A percentile compares a stretch with the other conserved stretches of the same genome.
phyloP scores from a whole-genome alignment of 768 basidiomycete genomes.

The Suillus brevipes region DNA sequence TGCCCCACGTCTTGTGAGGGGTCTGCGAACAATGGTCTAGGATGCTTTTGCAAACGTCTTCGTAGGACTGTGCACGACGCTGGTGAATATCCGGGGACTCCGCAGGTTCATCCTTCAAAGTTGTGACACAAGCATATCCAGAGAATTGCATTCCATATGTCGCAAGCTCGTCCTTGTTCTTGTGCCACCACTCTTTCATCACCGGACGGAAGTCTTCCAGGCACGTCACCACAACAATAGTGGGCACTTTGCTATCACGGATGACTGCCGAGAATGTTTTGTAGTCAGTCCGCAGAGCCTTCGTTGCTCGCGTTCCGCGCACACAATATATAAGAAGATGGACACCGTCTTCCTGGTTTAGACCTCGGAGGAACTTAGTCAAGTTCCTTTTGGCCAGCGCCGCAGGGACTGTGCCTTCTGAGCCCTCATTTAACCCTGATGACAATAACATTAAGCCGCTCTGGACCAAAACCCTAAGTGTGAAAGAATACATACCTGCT shows the following conservation, averaged over 20 bases:
- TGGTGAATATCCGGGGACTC: background rate
- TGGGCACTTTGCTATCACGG: conserved; percentile 24
- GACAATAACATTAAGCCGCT: conserved; percentile 24
- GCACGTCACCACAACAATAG: conserved; percentile 18
- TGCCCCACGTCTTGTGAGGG: background rate
- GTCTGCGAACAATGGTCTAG: background rate
- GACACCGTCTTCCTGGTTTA: conserved; percentile 30
- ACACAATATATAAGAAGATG: conserved; percentile 33
- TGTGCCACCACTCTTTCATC: conserved; percentile 34
- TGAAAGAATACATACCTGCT: conserved; percentile 33
- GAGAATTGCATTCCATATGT: conserved; percentile 26
- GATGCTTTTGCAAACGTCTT: background rate
- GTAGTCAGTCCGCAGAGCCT: conserved; percentile 28
- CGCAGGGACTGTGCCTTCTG: conserved; percentile 7
- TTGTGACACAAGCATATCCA: conserved; percentile 37
- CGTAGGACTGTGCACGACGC: conserved; percentile 1
- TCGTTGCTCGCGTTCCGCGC: conserved; percentile 26
- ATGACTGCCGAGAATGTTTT: conserved; percentile 28
- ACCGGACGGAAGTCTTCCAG: conserved; percentile 18
- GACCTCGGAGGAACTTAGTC: conserved; percentile 20
- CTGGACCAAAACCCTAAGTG: conserved; percentile 18
- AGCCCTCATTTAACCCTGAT: conserved; percentile 22
- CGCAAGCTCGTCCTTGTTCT: conserved; percentile 27
- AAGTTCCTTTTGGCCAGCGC: conserved; percentile 10
- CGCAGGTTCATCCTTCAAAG: conserved; percentile 5